These are phyloP conservation scores for Cladosporium velox DNA, from an alignment of 2,329 filamentous ascomycete species.

Conservation along the genomic window DNA sequence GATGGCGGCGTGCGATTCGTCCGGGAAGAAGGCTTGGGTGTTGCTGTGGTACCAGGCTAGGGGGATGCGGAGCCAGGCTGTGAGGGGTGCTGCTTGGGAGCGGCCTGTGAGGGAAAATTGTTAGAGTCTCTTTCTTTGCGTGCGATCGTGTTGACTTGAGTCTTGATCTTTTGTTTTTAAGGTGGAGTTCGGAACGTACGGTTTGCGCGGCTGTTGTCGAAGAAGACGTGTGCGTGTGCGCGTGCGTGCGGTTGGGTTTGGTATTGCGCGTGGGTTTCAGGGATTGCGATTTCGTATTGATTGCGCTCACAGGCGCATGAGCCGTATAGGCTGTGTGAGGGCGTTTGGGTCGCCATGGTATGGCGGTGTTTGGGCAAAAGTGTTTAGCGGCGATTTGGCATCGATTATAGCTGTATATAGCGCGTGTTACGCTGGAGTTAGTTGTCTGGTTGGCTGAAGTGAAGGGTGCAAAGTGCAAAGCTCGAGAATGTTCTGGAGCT, in stretches of 20 bases:
- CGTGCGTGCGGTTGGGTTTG: slow-evolving; percentile 39
- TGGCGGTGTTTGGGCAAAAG: not conserved
- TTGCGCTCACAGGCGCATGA: slow-evolving; percentile 86
- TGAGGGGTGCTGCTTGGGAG: slow-evolving; percentile 70
- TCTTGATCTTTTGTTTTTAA: no score
- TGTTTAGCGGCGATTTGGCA: not conserved
- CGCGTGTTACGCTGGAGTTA: not conserved
- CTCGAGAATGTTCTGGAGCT: slow-evolving; percentile 7
- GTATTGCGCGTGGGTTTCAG: slow-evolving; percentile 48
- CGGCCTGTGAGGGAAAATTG: slow-evolving; percentile 48
- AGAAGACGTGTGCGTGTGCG: slow-evolving; percentile 68
- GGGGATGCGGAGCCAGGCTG: slow-evolving; percentile 81
- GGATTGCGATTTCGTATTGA: slow-evolving; percentile 73
- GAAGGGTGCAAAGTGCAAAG: not conserved
- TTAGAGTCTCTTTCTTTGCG: not conserved
- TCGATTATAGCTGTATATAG: not conserved
- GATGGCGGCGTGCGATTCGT: slow-evolving; percentile 61
- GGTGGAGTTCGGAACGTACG: slow-evolving; percentile 56
- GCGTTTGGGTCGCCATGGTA: not conserved
- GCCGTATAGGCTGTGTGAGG: slow-evolving; percentile 58
- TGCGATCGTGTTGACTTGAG: no score
- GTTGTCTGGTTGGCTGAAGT: not conserved
- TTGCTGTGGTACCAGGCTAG: slow-evolving; percentile 76
- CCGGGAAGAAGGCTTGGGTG: slow-evolving; percentile 73
- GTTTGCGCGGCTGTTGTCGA: slow-evolving; percentile 69